phyloP scores from a whole-genome alignment of 768 basidiomycete genomes.

The Mycena albidolilacea region DNA sequence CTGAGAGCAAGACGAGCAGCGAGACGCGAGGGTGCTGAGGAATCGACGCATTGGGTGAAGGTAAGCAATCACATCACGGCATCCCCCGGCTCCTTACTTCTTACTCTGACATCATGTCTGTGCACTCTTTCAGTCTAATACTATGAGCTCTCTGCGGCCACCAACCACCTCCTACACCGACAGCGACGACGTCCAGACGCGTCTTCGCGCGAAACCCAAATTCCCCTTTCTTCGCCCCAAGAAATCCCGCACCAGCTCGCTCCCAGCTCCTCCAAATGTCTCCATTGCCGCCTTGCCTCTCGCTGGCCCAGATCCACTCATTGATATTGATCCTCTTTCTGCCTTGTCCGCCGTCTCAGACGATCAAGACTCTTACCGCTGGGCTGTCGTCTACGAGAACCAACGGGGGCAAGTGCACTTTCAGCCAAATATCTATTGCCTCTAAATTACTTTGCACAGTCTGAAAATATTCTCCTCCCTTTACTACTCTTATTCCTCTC shows the following conservation, averaged over 20 bases:
- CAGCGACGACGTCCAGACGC: conserved; percentile 11
- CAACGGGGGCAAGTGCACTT: conserved; percentile 76
- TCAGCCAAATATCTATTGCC: background rate
- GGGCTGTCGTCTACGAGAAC: conserved; percentile 88
- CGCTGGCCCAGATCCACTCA: conserved; percentile 32
- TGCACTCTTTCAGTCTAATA: too few relatives aligned
- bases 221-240: conserved; percentile 23
- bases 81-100: too few relatives aligned
- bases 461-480: conserved; percentile 80
- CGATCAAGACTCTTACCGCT: conserved; percentile 72
- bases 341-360: conserved; percentile 40
- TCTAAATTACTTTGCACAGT: conserved; percentile 46
- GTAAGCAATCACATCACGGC: too few relatives aligned
- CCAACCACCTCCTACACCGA: conserved; percentile 17
- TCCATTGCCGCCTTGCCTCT: conserved; percentile 27
- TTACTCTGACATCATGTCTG: too few relatives aligned
- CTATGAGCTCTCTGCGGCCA: conserved; percentile 12
- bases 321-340: conserved; percentile 28
- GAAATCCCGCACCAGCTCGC: background rate
- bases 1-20: conserved; percentile 76
- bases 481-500: conserved; percentile 77
- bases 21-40: conserved; percentile 17
- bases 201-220: conserved; percentile 25
- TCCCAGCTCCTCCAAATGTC: conserved; percentile 24
- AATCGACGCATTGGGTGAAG: conserved; percentile 18